Conservation (phyloP, 1,284 basidiomycete species). For the Xanthoconium separans region DNA sequence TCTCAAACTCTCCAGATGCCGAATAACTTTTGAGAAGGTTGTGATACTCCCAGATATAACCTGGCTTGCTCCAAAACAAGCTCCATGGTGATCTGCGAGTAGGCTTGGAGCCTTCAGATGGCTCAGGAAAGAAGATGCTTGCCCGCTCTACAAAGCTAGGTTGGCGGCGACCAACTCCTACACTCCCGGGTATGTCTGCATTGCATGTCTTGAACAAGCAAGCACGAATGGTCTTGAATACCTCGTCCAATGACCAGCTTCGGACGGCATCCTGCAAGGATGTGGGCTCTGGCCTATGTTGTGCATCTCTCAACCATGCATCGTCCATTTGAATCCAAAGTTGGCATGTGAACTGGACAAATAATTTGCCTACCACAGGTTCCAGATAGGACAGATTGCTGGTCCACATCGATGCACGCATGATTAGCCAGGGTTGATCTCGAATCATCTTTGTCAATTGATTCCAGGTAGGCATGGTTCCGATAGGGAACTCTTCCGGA, state of each 20-base stretch:
- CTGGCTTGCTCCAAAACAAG: background rate
- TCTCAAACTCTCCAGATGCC: background rate
- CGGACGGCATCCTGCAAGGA: background rate
- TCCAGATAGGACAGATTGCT: background rate
- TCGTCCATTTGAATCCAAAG: background rate
- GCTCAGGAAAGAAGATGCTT: background rate
- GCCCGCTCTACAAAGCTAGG: background rate
- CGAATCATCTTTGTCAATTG: background rate
- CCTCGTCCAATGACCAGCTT: background rate
- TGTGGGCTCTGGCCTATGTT: background rate
- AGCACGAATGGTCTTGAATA: background rate
- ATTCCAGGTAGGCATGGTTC: background rate
- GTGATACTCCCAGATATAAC: background rate
- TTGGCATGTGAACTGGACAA: background rate
- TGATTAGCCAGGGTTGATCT: background rate
- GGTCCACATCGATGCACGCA: background rate
- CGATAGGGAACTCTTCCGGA: background rate
- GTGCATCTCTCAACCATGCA: background rate
- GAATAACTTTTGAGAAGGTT: background rate
- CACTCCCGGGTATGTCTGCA: background rate
- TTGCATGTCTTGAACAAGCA: background rate
- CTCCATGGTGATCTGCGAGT: background rate
- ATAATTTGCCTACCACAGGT: background rate
- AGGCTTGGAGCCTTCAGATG: background rate
- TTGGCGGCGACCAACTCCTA: background rate